Base-by-base conservation (phyloP, 2,329 filamentous ascomycete species). In the Arthrobotrys entomopaga region DNA sequence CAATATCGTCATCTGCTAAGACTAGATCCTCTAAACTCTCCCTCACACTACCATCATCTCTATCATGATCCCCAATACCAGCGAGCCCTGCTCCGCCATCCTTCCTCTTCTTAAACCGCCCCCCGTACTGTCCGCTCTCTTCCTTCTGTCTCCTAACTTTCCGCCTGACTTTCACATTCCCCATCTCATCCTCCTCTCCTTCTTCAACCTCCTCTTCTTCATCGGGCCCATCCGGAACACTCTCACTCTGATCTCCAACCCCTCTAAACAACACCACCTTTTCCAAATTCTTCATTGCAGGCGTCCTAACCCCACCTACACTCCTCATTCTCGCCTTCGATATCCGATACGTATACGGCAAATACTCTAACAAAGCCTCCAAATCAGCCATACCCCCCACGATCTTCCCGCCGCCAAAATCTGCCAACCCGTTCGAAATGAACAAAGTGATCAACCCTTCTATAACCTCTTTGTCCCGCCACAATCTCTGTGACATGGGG, bases 261-360 rank as follows among this genome's bases (percentile, higher is more conserved):
- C 81, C 81, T 54, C 65, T 76, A 52, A 82, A 81, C 3, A 77
- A 75, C 1, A 80, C 80, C 2, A 81, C 79, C 59, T 80, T 80
- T 59, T 82, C 81, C 66, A 82, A 79, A 75, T 77, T 81, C 80
- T 77, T 82, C 82, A 76, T 82, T 79, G 34, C 82, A 79, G 15
- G 85, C 83, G 1, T 83, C 75, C 58, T 6, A 26, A 40, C 1
- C 67, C 76, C 72, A 3, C 65, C 50, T 24, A 52, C 61, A 60
- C 22, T 83, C 80, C 48, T 81, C 59, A 53, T 78, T 60, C 19
- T 64, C 65, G 79, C 79, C 65, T 79, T 77, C 81, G 79, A 74
- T 43, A 97, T 91, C 58, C 87, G 85, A 0, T 89, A 85, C 84
- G 95, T 88, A 81, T 96, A 98, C 0, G 95, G 95, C 0, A 99